Percentiles rank a stretch among this genome's conserved stretches.
Evolutionary conservation across 1,284 basidiomycete species (phyloP).

Genomic region (Apiotrichum domesticum): DNA sequence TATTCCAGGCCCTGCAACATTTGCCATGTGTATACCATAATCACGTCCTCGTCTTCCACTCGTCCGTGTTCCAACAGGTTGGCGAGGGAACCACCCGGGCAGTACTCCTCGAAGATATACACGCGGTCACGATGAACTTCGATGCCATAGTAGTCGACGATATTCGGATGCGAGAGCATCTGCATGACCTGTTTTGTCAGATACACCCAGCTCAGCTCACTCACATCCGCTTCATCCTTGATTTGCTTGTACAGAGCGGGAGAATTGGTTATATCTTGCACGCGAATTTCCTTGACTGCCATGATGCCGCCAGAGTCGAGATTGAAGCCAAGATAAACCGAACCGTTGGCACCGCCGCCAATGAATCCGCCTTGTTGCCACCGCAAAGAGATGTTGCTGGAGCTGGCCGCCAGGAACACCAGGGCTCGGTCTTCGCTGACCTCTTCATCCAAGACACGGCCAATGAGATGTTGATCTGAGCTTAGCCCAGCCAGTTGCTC

Average conservation of each 20-base stretch:
- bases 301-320: conserved; percentile 93
- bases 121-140: conserved; percentile 97
- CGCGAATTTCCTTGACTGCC: conserved; percentile 99
- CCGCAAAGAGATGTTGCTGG: conserved; percentile 89
- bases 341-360: conserved; percentile 93
- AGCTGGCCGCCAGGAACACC: conserved; percentile 83
- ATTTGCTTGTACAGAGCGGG: conserved; percentile 87
- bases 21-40: conserved; percentile 93
- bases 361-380: conserved; percentile 99
- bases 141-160: conserved; percentile 98
- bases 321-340: conserved; percentile 97
- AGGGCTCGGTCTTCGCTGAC: conserved; percentile 85
- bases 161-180: conserved; percentile 94
- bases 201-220: neutral
- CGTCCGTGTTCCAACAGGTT: conserved; percentile 86
- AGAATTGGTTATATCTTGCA: conserved; percentile 81
- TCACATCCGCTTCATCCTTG: conserved; percentile 82
- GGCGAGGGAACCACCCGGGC: conserved; percentile 90
- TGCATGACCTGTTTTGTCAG: conserved; percentile 64
- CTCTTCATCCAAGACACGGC: conserved; percentile 84
- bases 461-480: conserved; percentile 66
- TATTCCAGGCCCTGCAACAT: conserved; percentile 95
- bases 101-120: conserved; percentile 99
- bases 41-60: conserved; percentile 94
- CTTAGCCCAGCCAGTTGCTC: conserved; percentile 55